Conservation (phyloP, 1,139 yeast genomes). For the Debaryomycetaceae sp. region DNA sequence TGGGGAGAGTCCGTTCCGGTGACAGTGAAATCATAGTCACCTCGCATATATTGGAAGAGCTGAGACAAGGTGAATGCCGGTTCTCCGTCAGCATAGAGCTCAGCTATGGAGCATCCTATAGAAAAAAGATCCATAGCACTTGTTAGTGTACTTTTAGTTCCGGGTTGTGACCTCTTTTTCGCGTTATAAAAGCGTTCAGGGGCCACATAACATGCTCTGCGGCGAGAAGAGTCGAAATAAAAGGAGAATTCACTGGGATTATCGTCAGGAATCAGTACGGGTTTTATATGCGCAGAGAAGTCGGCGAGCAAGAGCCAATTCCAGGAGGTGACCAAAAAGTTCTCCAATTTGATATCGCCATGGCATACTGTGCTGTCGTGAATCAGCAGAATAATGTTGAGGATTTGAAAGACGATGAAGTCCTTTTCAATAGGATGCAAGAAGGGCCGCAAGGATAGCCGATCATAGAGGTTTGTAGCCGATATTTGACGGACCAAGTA, state of each 20-base stretch:
- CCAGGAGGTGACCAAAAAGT: constrained; percentile 78
- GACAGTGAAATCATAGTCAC: constrained; percentile 55
- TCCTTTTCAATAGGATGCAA: constrained; percentile 69
- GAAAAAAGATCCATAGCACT: constrained; percentile 81
- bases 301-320: constrained; percentile 80
- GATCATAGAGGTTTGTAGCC: constrained; percentile 70
- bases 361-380: constrained; percentile 58
- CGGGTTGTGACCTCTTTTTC: constrained; percentile 9
- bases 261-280: constrained; percentile 79
- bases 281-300: constrained; percentile 70
- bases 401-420: constrained; percentile 75
- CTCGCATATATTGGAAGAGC: constrained; percentile 67
- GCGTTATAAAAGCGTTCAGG: constrained; percentile 73
- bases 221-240: constrained; percentile 80
- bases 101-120: constrained; percentile 87
- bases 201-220: constrained; percentile 84
- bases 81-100: constrained; percentile 75
- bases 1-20: constrained; percentile 39
- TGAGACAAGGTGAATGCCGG: constrained; percentile 83
- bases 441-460: constrained; percentile 83
- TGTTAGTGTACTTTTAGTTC: constrained; percentile 31
- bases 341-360: constrained; percentile 90
- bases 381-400: constrained; percentile 49
- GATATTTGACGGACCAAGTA: constrained; percentile 77
- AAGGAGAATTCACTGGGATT: constrained; percentile 92